phyloP scores from a whole-genome alignment of 163 green algal species.

The Scenedesmus sp. region DNA sequence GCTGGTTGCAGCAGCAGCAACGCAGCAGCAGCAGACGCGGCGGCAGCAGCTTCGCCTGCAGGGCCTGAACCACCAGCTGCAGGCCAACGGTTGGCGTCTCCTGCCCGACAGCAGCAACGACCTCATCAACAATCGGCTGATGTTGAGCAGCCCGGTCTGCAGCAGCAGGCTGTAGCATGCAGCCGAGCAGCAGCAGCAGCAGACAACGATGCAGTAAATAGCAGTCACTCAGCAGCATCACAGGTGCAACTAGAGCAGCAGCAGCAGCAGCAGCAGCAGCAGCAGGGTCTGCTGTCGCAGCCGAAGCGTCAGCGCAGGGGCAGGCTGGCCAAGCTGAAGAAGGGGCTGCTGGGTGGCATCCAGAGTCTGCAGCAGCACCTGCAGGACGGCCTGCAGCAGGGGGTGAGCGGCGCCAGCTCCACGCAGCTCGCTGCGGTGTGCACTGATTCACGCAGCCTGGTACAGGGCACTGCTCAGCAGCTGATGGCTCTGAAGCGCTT shows the following conservation, averaged over 20 bases:
- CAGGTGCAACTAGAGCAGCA: neutral
- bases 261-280: neutral
- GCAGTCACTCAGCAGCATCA: neutral
- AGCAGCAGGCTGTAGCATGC: conserved; percentile 15
- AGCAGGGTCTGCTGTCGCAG: conserved; percentile 4
- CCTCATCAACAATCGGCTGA: neutral
- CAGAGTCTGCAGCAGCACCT: conserved; percentile 13
- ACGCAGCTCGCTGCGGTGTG: too few relatives aligned
- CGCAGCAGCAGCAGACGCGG: conserved; percentile 21
- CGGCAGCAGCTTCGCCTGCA: neutral
- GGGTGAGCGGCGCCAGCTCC: neutral
- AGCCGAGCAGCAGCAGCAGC: neutral
- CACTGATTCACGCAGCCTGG: too few relatives aligned
- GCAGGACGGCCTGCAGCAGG: conserved; percentile 22
- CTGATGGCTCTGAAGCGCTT: neutral
- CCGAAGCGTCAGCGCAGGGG: neutral
- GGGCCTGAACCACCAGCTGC: neutral
- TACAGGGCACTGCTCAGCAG: too few relatives aligned
- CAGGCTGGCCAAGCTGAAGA: neutral
- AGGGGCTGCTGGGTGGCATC: conserved; percentile 1
- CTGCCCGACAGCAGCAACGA: conserved; percentile 2
- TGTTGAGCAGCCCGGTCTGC: neutral
- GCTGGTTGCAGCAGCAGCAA: neutral
- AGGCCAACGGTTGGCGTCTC: neutral
- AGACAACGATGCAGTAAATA: neutral